Base-by-base conservation (phyloP, 129 eudicot species). In the Scalesia atractyloides region DNA sequence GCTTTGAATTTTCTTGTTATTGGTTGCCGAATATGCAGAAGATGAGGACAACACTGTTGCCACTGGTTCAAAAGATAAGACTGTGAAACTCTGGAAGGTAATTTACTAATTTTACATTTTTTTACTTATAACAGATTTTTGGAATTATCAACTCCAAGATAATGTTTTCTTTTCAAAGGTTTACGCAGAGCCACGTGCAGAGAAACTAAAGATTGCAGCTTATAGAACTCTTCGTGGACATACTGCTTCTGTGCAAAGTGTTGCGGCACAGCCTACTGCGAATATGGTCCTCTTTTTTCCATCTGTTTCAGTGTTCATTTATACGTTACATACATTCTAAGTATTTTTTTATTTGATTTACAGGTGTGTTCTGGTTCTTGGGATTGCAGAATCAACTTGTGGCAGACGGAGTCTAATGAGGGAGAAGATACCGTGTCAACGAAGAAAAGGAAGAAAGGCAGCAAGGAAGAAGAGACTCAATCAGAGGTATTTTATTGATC, bases 321-420 rank as follows among this genome's bases (percentile, higher is more conserved):
- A 5, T 24, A 54, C 26, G 2, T 20, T 56, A 41, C 24, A 19
- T 17, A 50, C 70, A 64, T 36, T 11, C 15, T 17, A 5, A 46
- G 24, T n/a, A 9, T 5, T 26, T 82, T 67, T 47, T 43, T 30
- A 13, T 11, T 36, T 10, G 1, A 26, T 26, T 60, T 41, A 50
- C 30, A 90, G 97, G 73, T 90, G 53, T 90, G 98, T 71, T 90
- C 96, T 24, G 98, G 97, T 59, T 90, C 97, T 15, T 94, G 98
- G 98, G 98, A 94, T 78, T 87, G 85, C 68, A 81, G 85, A 77
- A 88, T 94, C 73, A 90, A 87, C 41, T 73, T 94, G 84, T 94
- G 98, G 98, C 83, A 86, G 56, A 81, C 87, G 41, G 83, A 76
- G 33, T 76, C 87, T 34, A 86, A 77, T 43, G 68, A 76, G 51